Evolutionary conservation across 768 basidiomycete genomes (phyloP).

Genomic region (Pisolithus orientalis): DNA sequence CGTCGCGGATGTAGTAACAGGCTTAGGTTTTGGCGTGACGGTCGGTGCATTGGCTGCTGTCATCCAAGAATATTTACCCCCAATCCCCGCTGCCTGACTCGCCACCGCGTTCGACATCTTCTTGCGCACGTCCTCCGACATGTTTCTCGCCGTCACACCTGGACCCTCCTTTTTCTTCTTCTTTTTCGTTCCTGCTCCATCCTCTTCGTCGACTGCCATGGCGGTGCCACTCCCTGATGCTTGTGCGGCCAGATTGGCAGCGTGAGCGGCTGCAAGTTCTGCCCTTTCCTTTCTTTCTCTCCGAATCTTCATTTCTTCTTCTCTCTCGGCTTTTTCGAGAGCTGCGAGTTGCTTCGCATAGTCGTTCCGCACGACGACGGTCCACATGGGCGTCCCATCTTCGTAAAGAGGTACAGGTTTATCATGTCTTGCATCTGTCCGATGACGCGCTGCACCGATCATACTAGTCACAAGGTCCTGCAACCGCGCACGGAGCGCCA

Average conservation of each 20-base stretch:
- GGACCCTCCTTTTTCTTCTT: conserved; percentile 79
- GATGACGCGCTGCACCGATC: conserved; percentile 62
- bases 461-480: conserved; percentile 63
- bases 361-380: conserved; percentile 68
- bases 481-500: conserved; percentile 71
- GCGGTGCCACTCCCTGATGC: conserved; percentile 30
- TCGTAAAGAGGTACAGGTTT: conserved; percentile 59
- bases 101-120: conserved; percentile 90
- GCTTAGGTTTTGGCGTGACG: conserved; percentile 34
- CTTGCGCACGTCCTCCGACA: conserved; percentile 89
- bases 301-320: conserved; percentile 73
- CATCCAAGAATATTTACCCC: conserved; percentile 88
- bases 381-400: conserved; percentile 77
- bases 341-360: conserved; percentile 70
- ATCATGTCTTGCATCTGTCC: conserved; percentile 65
- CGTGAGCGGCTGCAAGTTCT: conserved; percentile 66
- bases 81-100: conserved; percentile 80
- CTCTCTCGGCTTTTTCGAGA: conserved; percentile 74
- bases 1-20: conserved; percentile 27
- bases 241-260: conserved; percentile 57
- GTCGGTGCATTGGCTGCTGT: conserved; percentile 51
- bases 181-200: conserved; percentile 64
- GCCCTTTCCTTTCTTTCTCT: conserved; percentile 74
- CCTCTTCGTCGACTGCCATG: conserved; percentile 39
- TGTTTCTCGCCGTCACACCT: conserved; percentile 78